Base-by-base conservation (phyloP, 441 rosid species). In the Melastoma candidum region DNA sequence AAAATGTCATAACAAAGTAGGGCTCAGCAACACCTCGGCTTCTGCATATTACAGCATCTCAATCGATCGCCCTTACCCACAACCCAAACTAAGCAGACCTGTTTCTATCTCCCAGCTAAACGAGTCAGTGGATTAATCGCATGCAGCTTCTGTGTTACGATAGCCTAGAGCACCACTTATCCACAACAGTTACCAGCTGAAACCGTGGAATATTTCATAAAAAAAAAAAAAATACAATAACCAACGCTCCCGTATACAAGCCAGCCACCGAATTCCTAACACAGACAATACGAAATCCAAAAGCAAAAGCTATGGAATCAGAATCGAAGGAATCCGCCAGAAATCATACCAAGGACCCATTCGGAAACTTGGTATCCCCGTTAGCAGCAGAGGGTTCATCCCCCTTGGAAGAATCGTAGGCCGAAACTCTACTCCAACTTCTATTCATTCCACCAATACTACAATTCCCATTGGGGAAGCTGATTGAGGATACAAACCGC, bases 321-420 rank as follows among this genome's bases (percentile, higher is more conserved):
- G 14, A 12, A 3, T n/a, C 36, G 25, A 1, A 13, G 59, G 22
- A 12, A 47, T 1, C 51, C 1, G 48, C 1, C 22, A 54, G 8
- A 48, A 17, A 17, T 17, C 8, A 50, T 74, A 87, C 98, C 95
- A 72, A 44, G 64, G 78, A 44, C 65, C 92, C 85, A 56, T 74
- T 82, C 10, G 92, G 69, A 25, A 77, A 77, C 64, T 83, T 80
- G 57, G 87, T 71, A 44, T 87, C 88, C 41, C 80, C 71, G 53
- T 80, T 62, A 1, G 77, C 50, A 44, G 41, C 58, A 63, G 67
- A 69, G 14, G 79, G 63, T 53, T 72, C 26, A 7, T 61, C 77
- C 48, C 61, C 51, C 36, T 74, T 69, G 43, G 92, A 79, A 57
- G 95, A 75, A 72, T 69, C 86, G 57, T 80, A 77, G 25, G 95